Base-by-base conservation (phyloP, 495 filamentous ascomycete genomes). In the Xylaria intraflava region DNA sequence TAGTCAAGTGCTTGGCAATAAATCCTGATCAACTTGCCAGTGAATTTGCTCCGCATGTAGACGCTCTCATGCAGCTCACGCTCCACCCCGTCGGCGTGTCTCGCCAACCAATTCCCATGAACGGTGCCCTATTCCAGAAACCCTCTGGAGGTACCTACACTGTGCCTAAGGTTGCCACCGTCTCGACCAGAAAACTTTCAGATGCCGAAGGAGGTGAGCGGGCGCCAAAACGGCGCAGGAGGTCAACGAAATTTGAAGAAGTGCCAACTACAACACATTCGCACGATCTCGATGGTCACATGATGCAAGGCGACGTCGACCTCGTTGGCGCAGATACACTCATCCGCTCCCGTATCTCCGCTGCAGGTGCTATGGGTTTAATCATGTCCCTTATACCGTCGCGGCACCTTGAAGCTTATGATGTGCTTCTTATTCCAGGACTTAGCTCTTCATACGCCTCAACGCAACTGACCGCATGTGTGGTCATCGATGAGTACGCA, bases 231-330 rank as follows among this genome's bases (percentile, higher is more conserved):
- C 83, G 87, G 49, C 81, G 89, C 29, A 83, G 88, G 58, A 91
- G 89, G 64, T 86, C 85, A 0, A 87, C 90, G 30, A 92, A 88
- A 76, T 83, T 85, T 40, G 87, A 91, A 57, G 82, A 87, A 19
- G 66, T 80, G n/a, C 71, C 80, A 23, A 64, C 81, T 0, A 50
- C 74, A 9, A 70, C 72, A 23, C 83, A 85, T 12, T 78, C 84
- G 3, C 94, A 98, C 68, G 95, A 98, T 66, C 89, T 98, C 31
- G 93, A 98, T 64, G 93, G 89, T 16, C 90, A 94, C 62, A 96
- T 98, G 89, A 89, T 98, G 70, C 87, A 90, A 61, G 93, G 93
- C 39, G 93, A 98, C 63, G 84, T 96, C 48, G 93, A 98, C 59
- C 73, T 98, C 38, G 90, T 97, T 24, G 91, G 94, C 41, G 75